Base-by-base conservation (phyloP, 2,329 filamentous ascomycete species). In the Arthrobotrys iridis region DNA sequence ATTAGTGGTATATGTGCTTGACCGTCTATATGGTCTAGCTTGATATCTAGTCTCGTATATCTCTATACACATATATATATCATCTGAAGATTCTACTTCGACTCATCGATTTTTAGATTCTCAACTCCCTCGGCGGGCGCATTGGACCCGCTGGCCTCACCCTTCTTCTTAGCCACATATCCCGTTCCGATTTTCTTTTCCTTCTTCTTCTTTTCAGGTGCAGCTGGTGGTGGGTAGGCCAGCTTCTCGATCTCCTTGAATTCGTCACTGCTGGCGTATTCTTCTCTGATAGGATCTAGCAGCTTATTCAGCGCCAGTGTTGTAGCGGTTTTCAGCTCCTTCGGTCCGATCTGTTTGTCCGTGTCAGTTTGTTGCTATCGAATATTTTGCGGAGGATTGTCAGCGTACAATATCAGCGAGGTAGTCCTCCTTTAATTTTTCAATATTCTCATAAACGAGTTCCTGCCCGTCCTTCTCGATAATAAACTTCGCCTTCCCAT, bases 291-390 rank as follows among this genome's bases (percentile, higher is more conserved):
- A 0, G 94, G 93, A 1, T 86, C 88, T 68, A 97, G 85, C 10
- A 98, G 86, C 40, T 87, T 85, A 78, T 88, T 88, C 18, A 99
- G 86, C 7, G 88, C 92, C 60, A 88, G 86, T 3, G 91, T 87
- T 4, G 96, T 89, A 8, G 92, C 93, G n/a, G 90, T 87, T 85
- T 99, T 98, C 60, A 98, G 85, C 10, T 91, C 84, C 84, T 97
- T 93, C 0, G 95, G 95, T 0, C 91, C 93, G 76, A 97, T 87
- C 86, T 89, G 77, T 28, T 64, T 11, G 26, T n/a, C 6, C 22
- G n/a, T 10, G 33, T 64, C 1, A 64, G 4, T 50, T 77, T 70
- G n/a, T 77, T 66, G 75, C 24, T 63, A 26, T 35, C 24, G 1
- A 8, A 10, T 37, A 24, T 30, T 4, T 30, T 20, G 28, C 10